Evolutionary conservation across 2,329 filamentous ascomycete species (phyloP), one percentile per base, ranked within the genome.

Genomic region (Penicillium concentricum): DNA sequence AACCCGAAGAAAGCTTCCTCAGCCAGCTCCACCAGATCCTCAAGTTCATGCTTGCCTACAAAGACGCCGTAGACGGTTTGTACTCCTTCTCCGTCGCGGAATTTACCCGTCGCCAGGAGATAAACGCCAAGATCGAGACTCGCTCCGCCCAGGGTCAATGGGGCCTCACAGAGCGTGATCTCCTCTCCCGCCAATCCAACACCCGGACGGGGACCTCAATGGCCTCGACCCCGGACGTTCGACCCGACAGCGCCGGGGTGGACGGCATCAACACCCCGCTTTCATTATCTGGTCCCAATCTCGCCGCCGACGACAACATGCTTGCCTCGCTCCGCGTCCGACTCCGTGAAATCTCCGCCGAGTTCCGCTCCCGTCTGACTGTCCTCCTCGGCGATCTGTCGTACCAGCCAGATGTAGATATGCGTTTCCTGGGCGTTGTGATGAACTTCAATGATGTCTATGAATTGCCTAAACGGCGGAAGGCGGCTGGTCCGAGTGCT

Each of bases 391-490:
- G 94, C 15, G 95, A 99, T 72, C 75, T 99, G 61, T 89, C 91
- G 9, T 93, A 95, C 76, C 93, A 97, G 75, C 88, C 92, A 0
- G 94, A 99, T 72, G 87, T 92, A 50, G 94, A 99, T 73, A 91
- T 99, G 87, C 84, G 93, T 53, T 97, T 97, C 80, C 78, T 99
- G 63, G 94, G 91, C 38, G 92, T 97, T 45, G 90, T 94, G 39
- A 97, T 99, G 91, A 99, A 97, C 76, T 99, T 97, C 76, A 99
- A 99, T 75, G 93, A 97, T 72, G 90, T 96, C 26, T 97, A 97
- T 74, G 85, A 90, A 74, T 90, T 91, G 15, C 84, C 87, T 67
- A 84, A 87, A 72, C 86, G 87, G 76, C 77, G 82, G 57, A 69
- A 72, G 37, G 67, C 70, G 39, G 56, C 67, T 15, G 67, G 63